A percentile compares a stretch with the other conserved stretches of the same genome.
These are phyloP conservation scores for Saxophila tyrrhenica DNA, from an alignment of 495 filamentous ascomycete species.

Conservation along the genomic window DNA sequence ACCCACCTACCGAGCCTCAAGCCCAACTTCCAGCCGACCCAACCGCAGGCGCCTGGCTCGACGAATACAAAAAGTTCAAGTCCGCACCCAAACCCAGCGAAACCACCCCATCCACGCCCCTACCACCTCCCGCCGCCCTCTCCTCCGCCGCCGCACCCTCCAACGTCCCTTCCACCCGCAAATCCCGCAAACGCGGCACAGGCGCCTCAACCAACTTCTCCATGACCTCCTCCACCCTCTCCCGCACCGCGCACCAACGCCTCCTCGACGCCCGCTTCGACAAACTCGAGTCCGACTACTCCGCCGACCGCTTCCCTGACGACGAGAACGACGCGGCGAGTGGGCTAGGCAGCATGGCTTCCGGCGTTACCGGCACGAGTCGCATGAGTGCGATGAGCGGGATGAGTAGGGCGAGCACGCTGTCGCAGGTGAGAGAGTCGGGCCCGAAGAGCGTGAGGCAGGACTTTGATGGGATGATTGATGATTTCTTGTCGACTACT, in stretches of 20 bases:
- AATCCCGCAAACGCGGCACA: conserved; percentile 84
- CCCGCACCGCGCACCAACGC: conserved; percentile 77
- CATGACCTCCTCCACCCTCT: conserved; percentile 88
- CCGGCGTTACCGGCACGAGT: conserved; percentile 38
- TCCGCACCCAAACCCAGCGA: conserved; percentile 49
- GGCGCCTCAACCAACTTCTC: conserved; percentile 85
- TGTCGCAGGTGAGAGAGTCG: too few relatives aligned
- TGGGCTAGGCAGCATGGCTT: conserved; percentile 34
- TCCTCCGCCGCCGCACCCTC: conserved; percentile 67
- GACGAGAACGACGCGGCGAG: conserved; percentile 39
- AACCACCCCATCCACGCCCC: conserved; percentile 29
- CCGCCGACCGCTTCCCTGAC: conserved; percentile 45
- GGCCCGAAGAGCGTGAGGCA: neutral
- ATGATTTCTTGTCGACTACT: conserved; percentile 55
- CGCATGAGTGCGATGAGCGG: conserved; percentile 30
- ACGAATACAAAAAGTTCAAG: conserved; percentile 84
- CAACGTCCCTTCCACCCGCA: conserved; percentile 49
- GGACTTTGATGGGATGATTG: conserved; percentile 74
- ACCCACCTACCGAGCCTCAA: conserved; percentile 18
- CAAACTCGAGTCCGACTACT: conserved; percentile 66
- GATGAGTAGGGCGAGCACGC: conserved; percentile 23
- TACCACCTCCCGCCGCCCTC: conserved; percentile 43
- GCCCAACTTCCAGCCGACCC: conserved; percentile 27
- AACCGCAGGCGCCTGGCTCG: conserved; percentile 61
- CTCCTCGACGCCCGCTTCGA: conserved; percentile 86